phyloP scores from a whole-genome alignment of 257 asterid species.

The Lycium barbarum region DNA sequence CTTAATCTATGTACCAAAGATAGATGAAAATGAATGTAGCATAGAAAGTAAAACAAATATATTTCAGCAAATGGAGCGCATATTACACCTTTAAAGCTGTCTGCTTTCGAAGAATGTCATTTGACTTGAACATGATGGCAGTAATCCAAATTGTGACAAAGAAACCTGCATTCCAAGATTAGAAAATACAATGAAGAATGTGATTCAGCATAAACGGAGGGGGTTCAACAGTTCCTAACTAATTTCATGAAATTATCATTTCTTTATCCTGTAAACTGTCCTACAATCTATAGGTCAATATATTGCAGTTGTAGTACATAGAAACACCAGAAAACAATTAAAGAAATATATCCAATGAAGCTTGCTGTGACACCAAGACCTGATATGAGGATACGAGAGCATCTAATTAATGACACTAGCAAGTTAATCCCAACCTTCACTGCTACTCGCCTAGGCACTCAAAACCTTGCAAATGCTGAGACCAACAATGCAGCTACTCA shows the following conservation, averaged over 20 bases:
- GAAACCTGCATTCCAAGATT: slow-evolving; percentile 60
- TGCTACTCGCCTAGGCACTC: background rate
- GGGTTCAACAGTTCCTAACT: background rate
- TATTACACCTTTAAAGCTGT: slow-evolving; percentile 87
- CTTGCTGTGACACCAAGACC: background rate
- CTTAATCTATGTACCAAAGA: background rate
- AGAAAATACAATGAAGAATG: slow-evolving; percentile 27
- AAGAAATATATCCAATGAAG: background rate
- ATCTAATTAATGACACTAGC: background rate
- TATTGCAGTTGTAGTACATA: slow-evolving; percentile 13
- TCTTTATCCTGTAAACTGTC: slow-evolving; percentile 15
- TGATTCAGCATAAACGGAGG: slow-evolving; percentile 3
- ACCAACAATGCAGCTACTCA: background rate
- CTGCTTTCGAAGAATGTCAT: slow-evolving; percentile 87
- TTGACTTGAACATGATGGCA: slow-evolving; percentile 83
- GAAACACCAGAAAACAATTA: slow-evolving; percentile 8
- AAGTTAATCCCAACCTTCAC: background rate
- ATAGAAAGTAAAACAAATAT: slow-evolving; percentile 25
- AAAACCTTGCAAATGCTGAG: background rate
- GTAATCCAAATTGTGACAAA: slow-evolving; percentile 75
- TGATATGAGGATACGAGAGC: slow-evolving; percentile 13
- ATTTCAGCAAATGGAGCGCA: slow-evolving; percentile 30
- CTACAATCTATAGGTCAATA: background rate
- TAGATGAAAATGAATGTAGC: background rate
- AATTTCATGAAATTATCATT: background rate